Evolutionary conservation across 2,329 filamentous ascomycete species (phyloP).

Genomic region (Parastagonospora nodorum): DNA sequence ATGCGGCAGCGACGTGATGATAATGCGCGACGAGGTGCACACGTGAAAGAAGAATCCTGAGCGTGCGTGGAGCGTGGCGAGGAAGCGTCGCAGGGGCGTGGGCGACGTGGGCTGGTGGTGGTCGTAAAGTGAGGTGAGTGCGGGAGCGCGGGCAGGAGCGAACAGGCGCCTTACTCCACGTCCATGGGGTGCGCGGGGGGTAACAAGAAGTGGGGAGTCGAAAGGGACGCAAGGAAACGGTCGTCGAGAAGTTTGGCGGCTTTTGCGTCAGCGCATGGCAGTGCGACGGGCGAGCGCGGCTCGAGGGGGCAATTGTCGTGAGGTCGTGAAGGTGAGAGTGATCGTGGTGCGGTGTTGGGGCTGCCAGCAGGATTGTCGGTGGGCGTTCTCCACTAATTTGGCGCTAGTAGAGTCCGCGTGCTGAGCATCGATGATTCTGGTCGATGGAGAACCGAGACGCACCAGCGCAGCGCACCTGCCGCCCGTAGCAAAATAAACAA

Average conservation of each 20-base stretch:
- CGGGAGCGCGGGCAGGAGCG: constrained; percentile 26
- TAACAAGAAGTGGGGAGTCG: constrained; percentile 11
- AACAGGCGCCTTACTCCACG: constrained; percentile 21
- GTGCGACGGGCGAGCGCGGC: constrained; percentile 30
- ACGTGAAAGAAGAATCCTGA: background rate
- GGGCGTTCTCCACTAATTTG: constrained; percentile 10
- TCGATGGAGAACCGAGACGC: constrained; percentile 6
- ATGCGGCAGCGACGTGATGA: constrained; percentile 11
- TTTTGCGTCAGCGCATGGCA: constrained; percentile 29
- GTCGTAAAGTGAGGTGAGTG: constrained; percentile 19
- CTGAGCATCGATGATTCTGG: constrained; percentile 10
- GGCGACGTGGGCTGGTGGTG: constrained; percentile 16
- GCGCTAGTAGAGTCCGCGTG: constrained; percentile 7
- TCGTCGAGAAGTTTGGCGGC: constrained; percentile 16
- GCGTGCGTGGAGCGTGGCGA: constrained; percentile 15
- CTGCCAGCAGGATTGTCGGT: constrained; percentile 16
- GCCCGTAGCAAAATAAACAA: constrained; percentile 5
- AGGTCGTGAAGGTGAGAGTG: constrained; percentile 22
- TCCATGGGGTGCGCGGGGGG: constrained; percentile 19
- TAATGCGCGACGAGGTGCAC: constrained; percentile 10
- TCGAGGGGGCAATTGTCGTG: constrained; percentile 20
- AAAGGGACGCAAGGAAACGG: constrained; percentile 30
- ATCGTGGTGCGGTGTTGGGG: constrained; percentile 21
- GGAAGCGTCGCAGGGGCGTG: constrained; percentile 5
- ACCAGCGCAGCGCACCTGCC: constrained; percentile 2